These are phyloP conservation scores for Funneliformis mosseae DNA, from an alignment of 192 early-diverging fungal genomes.

Conservation along the genomic window DNA sequence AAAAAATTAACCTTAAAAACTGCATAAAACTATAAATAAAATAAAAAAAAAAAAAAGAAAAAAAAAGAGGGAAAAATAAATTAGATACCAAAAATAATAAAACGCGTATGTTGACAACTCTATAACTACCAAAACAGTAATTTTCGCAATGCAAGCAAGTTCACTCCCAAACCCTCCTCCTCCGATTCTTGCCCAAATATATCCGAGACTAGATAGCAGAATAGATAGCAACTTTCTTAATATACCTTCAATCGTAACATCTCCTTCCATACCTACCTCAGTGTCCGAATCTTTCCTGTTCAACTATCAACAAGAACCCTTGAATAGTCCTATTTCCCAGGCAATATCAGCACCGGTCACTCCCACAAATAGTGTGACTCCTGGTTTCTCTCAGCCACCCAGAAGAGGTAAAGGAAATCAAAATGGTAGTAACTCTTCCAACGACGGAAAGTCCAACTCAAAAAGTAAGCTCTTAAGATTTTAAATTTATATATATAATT, in stretches of 20 bases:
- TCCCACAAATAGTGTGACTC: conserved; percentile 20
- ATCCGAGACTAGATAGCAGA: neutral
- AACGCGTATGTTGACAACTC: conserved; percentile 10
- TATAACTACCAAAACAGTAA: neutral
- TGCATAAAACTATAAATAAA: neutral
- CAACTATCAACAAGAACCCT: conserved; percentile 9
- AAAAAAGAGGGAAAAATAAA: too few species aligned
- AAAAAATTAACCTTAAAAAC: conserved; percentile 9
- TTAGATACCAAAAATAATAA: neutral
- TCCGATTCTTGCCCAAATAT: conserved; percentile 19
- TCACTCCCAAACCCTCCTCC: conserved; percentile 31
- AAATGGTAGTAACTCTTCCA: conserved; percentile 10
- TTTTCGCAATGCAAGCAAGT: conserved; percentile 5
- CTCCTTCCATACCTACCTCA: conserved; percentile 11
- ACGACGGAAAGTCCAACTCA: conserved; percentile 16
- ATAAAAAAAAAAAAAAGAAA: neutral
- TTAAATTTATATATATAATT: neutral
- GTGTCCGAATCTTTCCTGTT: conserved; percentile 27
- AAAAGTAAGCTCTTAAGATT: conserved; percentile 22
- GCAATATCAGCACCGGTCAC: conserved; percentile 33
- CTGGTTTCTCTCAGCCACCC: conserved; percentile 4
- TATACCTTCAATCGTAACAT: conserved; percentile 32
- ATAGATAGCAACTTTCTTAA: conserved; percentile 13
- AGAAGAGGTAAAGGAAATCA: conserved; percentile 27
- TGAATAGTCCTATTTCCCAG: conserved; percentile 28